phyloP scores from a whole-genome alignment of 495 filamentous ascomycete genomes.

The Gamarada debralockiae region DNA sequence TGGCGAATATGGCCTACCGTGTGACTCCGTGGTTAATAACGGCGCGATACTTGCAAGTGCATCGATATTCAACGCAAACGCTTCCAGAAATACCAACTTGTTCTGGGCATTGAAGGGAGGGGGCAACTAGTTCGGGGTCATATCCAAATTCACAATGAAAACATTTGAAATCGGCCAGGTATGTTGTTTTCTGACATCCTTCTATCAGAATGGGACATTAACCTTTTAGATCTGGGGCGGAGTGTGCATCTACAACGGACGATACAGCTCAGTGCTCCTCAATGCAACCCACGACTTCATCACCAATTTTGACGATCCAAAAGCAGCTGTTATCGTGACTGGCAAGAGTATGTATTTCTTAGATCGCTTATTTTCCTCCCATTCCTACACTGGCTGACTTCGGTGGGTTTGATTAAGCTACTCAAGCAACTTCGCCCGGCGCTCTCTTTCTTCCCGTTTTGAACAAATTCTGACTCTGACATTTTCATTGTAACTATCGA shows the following conservation, averaged over 20 bases:
- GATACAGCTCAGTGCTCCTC: neutral
- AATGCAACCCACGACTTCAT: conserved; percentile 17
- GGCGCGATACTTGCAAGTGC: conserved; percentile 50
- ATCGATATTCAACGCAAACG: conserved; percentile 42
- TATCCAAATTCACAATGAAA: conserved; percentile 43
- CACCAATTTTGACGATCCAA: conserved; percentile 12
- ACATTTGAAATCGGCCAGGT: conserved; percentile 31
- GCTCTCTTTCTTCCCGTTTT: no score
- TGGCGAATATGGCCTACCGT: conserved; percentile 37
- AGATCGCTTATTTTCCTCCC: no score
- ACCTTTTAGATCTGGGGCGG: conserved; percentile 10
- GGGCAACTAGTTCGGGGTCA: conserved; percentile 46
- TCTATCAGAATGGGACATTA: neutral
- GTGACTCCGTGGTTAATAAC: conserved; percentile 38
- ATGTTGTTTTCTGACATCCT: neutral
- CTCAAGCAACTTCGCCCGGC: no score
- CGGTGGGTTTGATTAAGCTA: no score
- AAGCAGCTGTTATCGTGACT: conserved; percentile 20
- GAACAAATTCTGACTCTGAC: no score
- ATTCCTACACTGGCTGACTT: no score
- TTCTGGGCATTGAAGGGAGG: conserved; percentile 53
- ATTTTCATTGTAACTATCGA: conserved; percentile 6
- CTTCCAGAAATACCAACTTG: conserved; percentile 37
- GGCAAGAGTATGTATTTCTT: no score
- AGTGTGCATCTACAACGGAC: conserved; percentile 1